Evolutionary conservation across 2,329 filamentous ascomycete genomes (phyloP).

Genomic region (Colletotrichum eremochloae): DNA sequence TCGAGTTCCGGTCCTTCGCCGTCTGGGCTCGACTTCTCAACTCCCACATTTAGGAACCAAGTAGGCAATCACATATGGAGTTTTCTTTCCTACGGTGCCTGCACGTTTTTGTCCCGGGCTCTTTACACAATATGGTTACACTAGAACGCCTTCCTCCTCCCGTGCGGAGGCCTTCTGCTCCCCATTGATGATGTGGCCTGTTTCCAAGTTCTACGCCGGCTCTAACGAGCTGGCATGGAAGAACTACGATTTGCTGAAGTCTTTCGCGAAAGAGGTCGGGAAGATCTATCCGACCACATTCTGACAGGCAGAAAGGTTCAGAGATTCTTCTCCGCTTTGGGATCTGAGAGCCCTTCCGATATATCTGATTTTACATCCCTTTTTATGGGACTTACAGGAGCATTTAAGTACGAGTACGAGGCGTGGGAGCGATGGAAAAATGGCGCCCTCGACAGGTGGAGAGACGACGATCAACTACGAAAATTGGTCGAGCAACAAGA

Average conservation of each 20-base stretch:
- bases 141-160: slow-evolving; percentile 17
- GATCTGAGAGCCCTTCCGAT: background rate
- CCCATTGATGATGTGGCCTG: slow-evolving; percentile 53
- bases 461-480: background rate
- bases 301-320: background rate
- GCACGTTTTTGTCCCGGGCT: too few relatives aligned
- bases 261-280: background rate
- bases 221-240: slow-evolving; percentile 42
- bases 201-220: slow-evolving; percentile 51
- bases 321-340: background rate
- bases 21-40: background rate
- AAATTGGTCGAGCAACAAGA: too few relatives aligned
- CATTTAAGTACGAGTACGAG: background rate
- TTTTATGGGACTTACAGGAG: background rate
- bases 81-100: too few relatives aligned
- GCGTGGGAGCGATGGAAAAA: background rate
- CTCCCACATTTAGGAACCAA: background rate
- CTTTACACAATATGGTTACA: too few relatives aligned
- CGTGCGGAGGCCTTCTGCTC: slow-evolving; percentile 50
- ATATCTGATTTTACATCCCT: background rate
- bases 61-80: background rate
- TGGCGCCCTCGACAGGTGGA: background rate
- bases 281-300: background rate
- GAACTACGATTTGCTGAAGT: background rate
- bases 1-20: background rate